Conservation (phyloP, 768 basidiomycete species). For the Tricholoma sp. region DNA sequence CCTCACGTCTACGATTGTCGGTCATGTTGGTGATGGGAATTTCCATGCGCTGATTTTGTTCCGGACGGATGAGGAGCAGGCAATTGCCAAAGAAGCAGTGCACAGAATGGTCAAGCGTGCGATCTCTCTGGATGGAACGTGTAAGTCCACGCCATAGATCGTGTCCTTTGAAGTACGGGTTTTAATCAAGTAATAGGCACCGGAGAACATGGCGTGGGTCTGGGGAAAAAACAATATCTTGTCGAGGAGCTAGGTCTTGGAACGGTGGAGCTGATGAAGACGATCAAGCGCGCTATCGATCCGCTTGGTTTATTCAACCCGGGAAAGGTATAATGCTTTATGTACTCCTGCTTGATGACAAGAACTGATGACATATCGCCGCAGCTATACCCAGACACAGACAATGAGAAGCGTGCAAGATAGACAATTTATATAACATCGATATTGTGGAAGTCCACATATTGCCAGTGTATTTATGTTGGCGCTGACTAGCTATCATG, state of each 20-base stretch:
- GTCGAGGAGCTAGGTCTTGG: slow-evolving; percentile 75
- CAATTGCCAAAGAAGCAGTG: slow-evolving; percentile 39
- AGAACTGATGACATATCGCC: background rate
- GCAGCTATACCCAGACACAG: background rate
- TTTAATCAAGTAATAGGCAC: slow-evolving; percentile 38
- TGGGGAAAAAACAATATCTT: slow-evolving; percentile 82
- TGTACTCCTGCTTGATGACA: background rate
- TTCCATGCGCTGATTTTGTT: slow-evolving; percentile 52
- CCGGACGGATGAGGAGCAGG: slow-evolving; percentile 47
- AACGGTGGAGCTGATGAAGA: slow-evolving; percentile 82
- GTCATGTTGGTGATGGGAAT: slow-evolving; percentile 72
- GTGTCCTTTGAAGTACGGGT: background rate
- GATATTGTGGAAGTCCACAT: too few relatives aligned
- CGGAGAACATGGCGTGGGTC: slow-evolving; percentile 84
- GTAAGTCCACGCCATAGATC: slow-evolving; percentile 30
- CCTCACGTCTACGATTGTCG: slow-evolving; percentile 61
- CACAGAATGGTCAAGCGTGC: slow-evolving; percentile 64
- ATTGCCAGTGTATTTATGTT: too few relatives aligned
- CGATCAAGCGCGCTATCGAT: slow-evolving; percentile 70
- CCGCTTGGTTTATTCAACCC: slow-evolving; percentile 79
- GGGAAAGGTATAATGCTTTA: slow-evolving; percentile 51
- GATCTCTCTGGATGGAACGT: slow-evolving; percentile 69
- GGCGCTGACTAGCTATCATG: too few relatives aligned
- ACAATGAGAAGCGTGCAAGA: background rate
- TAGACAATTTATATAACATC: too few relatives aligned